A percentile compares a stretch with the other conserved stretches of the same genome.
Conservation (phyloP, 2,329 filamentous ascomycete species). For the Uncinocarpus reesii region DNA sequence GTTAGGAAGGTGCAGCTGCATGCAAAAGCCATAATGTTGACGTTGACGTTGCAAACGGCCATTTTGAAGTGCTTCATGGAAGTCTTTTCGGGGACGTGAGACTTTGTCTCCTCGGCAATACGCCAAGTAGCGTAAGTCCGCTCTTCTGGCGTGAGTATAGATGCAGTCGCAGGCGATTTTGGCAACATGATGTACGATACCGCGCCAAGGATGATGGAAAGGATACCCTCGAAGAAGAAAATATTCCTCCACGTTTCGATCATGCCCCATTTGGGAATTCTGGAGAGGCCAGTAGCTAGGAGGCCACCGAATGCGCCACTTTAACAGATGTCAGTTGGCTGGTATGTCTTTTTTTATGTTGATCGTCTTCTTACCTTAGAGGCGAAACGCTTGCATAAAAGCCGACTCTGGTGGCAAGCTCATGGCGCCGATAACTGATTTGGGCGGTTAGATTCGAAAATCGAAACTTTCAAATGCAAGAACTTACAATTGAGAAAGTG, state of each 20-base stretch:
- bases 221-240: conserved; percentile 11
- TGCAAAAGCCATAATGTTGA: conserved; percentile 38
- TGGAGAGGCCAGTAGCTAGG: conserved; percentile 36
- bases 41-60: conserved; percentile 23
- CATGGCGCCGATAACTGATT: conserved; percentile 8
- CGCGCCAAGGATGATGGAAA: conserved; percentile 9
- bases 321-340: background rate
- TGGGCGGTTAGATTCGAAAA: background rate
- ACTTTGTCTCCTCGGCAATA: conserved; percentile 6
- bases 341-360: background rate
- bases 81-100: conserved; percentile 6
- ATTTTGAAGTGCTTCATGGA: conserved; percentile 24
- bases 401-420: conserved; percentile 9
- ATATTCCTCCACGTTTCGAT: conserved; percentile 9
- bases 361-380: conserved; percentile 1
- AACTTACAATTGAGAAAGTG: conserved; percentile 9
- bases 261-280: conserved; percentile 10
- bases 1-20: conserved; percentile 18
- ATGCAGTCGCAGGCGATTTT: conserved; percentile 2
- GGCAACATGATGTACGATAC: conserved; percentile 7
- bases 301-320: conserved; percentile 51
- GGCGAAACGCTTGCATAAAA: conserved; percentile 7
- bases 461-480: background rate
- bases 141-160: conserved; percentile 5
- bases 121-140: conserved; percentile 6